These are phyloP conservation scores for Trametes hirsuta DNA, from an alignment of 1,284 basidiomycete genomes.

Conservation along the genomic window DNA sequence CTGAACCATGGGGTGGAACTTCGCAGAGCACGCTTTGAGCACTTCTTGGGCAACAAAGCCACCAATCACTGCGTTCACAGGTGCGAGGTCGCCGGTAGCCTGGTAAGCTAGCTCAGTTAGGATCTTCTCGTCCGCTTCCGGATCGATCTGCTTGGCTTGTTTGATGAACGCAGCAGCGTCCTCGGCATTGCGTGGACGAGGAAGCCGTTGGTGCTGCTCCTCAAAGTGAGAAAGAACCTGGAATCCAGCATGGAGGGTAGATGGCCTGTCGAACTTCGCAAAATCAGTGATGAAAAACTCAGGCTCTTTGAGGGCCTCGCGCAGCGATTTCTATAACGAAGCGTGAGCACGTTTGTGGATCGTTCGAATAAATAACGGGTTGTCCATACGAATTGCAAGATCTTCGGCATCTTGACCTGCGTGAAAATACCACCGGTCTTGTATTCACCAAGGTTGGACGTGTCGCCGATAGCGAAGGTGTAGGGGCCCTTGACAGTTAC, in stretches of 20 bases:
- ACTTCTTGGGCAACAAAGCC: conserved; percentile 99
- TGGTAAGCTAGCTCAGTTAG: conserved; percentile 91
- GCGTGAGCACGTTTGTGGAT: neutral
- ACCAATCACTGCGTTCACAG: conserved; percentile 93
- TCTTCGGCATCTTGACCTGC: conserved; percentile 99
- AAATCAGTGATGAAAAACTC: conserved; percentile 97
- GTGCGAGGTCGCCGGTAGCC: conserved; percentile 91
- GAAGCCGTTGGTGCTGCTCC: conserved; percentile 70
- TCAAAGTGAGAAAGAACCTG: conserved; percentile 90
- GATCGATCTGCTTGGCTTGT: conserved; percentile 80
- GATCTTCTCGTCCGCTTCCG: conserved; percentile 80
- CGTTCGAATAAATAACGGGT: neutral
- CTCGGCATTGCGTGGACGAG: conserved; percentile 81
- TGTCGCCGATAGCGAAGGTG: conserved; percentile 94
- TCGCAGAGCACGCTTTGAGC: conserved; percentile 96
- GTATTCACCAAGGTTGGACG: conserved; percentile 79
- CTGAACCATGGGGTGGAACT: conserved; percentile 98
- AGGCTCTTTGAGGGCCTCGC: conserved; percentile 82
- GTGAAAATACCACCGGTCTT: conserved; percentile 93
- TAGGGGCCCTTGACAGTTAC: conserved; percentile 95
- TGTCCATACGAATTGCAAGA: conserved; percentile 83
- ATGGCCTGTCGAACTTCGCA: conserved; percentile 95
- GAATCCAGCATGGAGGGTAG: conserved; percentile 92
- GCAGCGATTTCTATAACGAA: conserved; percentile 81
- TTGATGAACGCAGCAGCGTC: conserved; percentile 79